Base-by-base conservation (phyloP, 202 grass and related monocot species). In the Carex arenaria region DNA sequence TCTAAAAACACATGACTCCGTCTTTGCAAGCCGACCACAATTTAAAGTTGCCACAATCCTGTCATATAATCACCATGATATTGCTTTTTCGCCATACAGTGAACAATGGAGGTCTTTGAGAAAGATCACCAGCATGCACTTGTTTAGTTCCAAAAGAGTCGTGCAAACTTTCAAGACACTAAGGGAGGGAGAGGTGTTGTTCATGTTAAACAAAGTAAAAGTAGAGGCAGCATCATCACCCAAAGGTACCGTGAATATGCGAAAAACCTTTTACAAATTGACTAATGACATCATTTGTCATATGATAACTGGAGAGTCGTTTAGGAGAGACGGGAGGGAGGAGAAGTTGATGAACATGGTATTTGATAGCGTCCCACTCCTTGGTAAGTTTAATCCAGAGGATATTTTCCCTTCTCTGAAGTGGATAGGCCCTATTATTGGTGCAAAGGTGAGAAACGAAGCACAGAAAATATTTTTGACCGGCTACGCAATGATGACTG, bases 61-160 rank as follows among this genome's bases (percentile, higher is more conserved):
- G 2, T 0, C 86, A 7, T 8, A 61, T 31, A 79, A 80, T 28
- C 1, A 78, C 0, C 55, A 20, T 0, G 78, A 70, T 68, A 42
- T 92, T 32, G 72, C 26, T 23, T 69, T 80, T 14, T 18, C 87
- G 2, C 78, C 85, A 5, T 89, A 89, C 64, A 78, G 87, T 12
- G 78, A 87, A 8, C 64, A 83, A 40, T 79, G 76, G 76, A 60
- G 76, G 57, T 62, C 55, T 79, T 15, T 79, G 34, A 79, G 76
- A 42, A 79, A 79, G 34, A 79, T 79, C 76, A 61, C 76, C 14
- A 60, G 55, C 57, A 42, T 42, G 52, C 54, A 79, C 57, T 34
- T 79, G 17, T 79, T 79, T 10, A 79, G 76, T 79, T 57, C 76
- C 31, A 79, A 79, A 19, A 79, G 76, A 36, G 76, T 79, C 2